Base-by-base conservation (phyloP, 805 yeast genomes). In the Blastobotrys terrestris region DNA sequence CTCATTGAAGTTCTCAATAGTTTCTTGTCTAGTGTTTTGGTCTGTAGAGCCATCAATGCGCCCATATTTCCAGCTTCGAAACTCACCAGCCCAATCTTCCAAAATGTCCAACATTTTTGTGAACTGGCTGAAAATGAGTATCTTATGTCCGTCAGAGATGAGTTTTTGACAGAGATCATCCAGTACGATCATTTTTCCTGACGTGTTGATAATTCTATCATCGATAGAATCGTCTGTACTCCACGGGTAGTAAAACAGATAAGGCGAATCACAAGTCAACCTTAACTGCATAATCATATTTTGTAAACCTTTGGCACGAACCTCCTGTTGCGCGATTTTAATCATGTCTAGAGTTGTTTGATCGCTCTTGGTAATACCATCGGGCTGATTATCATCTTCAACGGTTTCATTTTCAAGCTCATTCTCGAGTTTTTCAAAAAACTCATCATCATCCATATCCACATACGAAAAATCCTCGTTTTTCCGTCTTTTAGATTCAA, bases 121-220 rank as follows among this genome's bases (percentile, higher is more conserved):
- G 67, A 94, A 92, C 65, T 94, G 99, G 0, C 95, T 80, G 66
- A 94, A 94, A 0, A 94, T 80, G 45, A 94, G 72, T 0, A 88
- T 77, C 62, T 87, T 87, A 67, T 88, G 96, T 4, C 73, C 73
- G 1, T 69, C 58, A 2, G 62, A 49, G 0, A 83, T 55, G 22
- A 92, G 68, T 22, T 67, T 67, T 0, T 79, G 73, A 1, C 85
- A 68, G 22, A 94, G 67, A 58, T 84, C 84, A 54, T 85, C 80
- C 46, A 91, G 69, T 0, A 87, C 68, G 58, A 81, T 83, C 61
- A 94, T 67, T 63, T 92, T 92, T 1, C 91, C 84, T 0, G 96
- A 85, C 31, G 79, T 74, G 40, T 71, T 63, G n/a, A 81, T 65
- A 2, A 85, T 59, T 3, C 69, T 63, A 2, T 68, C 67, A 45